Evolutionary conservation across 129 eudicot genomes (phyloP).

Genomic region (Escallonia rubra): DNA sequence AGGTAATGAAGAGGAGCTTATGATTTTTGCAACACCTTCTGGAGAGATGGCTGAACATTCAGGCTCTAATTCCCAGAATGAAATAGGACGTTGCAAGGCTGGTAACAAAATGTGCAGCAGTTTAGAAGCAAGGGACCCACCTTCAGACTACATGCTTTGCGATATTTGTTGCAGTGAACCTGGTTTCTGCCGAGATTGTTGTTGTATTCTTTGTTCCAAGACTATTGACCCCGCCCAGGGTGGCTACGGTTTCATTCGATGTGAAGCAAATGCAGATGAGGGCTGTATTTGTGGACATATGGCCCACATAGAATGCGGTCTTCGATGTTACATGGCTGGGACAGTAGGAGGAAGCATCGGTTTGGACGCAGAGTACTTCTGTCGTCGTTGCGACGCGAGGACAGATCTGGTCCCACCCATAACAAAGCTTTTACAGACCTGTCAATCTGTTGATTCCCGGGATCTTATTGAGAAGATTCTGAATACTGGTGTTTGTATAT

Average conservation of each 20-base stretch:
- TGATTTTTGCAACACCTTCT: conserved; percentile 2
- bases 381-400: conserved; percentile 80
- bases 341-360: conserved; percentile 75
- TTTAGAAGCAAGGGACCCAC: conserved; percentile 32
- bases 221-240: conserved; percentile 27
- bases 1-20: conserved; percentile 32
- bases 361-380: conserved; percentile 81
- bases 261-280: conserved; percentile 47
- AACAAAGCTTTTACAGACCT: conserved; percentile 36
- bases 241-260: conserved; percentile 49
- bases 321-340: conserved; percentile 87
- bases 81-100: conserved; percentile 53
- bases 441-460: conserved; percentile 35
- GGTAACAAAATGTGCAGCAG: conserved; percentile 69
- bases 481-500: conserved; percentile 40
- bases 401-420: conserved; percentile 69
- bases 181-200: conserved; percentile 72
- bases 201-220: conserved; percentile 75
- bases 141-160: conserved; percentile 41
- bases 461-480: conserved; percentile 49
- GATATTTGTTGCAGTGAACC: conserved; percentile 82
- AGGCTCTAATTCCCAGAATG: conserved; percentile 25
- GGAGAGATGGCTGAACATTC: conserved; percentile 17
- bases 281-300: conserved; percentile 65
- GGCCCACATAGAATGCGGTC: conserved; percentile 71